Base-by-base conservation (phyloP, 1,284 basidiomycete species). In the Ceratobasidium sp. region DNA sequence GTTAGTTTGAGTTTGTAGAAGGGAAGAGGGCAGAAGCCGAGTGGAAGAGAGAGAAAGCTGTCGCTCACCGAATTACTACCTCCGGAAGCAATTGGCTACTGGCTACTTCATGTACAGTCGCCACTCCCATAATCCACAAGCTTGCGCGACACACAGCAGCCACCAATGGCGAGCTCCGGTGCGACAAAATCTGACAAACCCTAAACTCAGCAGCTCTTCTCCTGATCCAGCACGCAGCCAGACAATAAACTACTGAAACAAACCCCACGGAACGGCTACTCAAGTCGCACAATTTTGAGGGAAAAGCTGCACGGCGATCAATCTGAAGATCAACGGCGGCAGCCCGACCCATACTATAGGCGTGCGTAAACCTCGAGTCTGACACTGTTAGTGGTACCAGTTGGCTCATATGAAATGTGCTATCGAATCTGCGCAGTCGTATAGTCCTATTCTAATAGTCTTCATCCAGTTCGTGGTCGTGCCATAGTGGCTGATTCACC, bases 211-310 rank as follows among this genome's bases (percentile, higher is more conserved):
- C 91, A 78, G 86, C 85, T 79, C 87, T 88, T 49, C 16, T 23
- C 73, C 35, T 38, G 11, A 21, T 41, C 50, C 32, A 66, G 43
- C 55, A n/a, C 21, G n/a, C 38, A 50, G 11, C 14, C 28, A 38
- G 41, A 18, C 47, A 5, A 32, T 28, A 58, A 44, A 77, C 1
- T 52, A 73, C 28, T 18, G 38, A 49, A 66, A 59, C 70, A 43
- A 16, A 88, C n/a, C 92, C 83, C 79, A 93, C 92, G 91, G 86
- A 69, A 93, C 79, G 77, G 94, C 79, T 76, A 92, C 87, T 82
- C 88, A 94, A 77, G 89, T 89, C 78, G 88, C 87, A 79, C 93
- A 93, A 81, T 93, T 92, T 79, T 94, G 92, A 79, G 94, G 88
- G 78, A 89, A 93, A 1, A 89, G 88, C 81, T 94, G 92, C 18